Evolutionary conservation across 495 filamentous ascomycete species (phyloP), one percentile per base, ranked within the genome.

Genomic region (Clavariopsis aquatica): DNA sequence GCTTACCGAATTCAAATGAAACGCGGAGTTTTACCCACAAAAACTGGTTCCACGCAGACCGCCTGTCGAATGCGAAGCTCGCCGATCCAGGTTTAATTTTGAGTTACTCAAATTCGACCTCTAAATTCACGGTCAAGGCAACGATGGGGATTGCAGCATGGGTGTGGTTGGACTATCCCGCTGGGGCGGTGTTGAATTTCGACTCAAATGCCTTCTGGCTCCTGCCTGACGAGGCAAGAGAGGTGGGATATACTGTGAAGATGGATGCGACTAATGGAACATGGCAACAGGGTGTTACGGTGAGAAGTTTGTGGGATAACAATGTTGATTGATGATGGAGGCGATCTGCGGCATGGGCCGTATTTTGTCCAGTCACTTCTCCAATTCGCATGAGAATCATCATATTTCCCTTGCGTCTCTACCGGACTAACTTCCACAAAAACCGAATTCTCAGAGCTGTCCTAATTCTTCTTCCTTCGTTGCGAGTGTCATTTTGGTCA

Each of bases 291-390:
- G 77, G 73, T 26, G 85, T 89, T 3, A 83, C 81, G 2, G 84
- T 84, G 52, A 74, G 75, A 49, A 89, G 87, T 70, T 74, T 90
- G 46, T 89, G 85, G 84, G 80, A 90, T 72, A 83, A 87, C 73
- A 85, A 81, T 2, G 65, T 79, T 51, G 59, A 62, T 31, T 68
- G 53, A 66, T 10, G 5, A 31, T 43, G 24, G 28, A 49, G n/a
- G 59, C 4, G 15, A 23, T 28, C 12, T 34, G n/a, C n/a, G 31
- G 31, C 12, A 12, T 6, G 12, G 31, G 31, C 31, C 31, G 31
- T 34, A 5, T 34, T 5, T 12, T n/a, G n/a, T n/a, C n/a, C n/a
- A n/a, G n/a, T n/a, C n/a, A n/a, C n/a, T n/a, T n/a, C n/a, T n/a
- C n/a, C n/a, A n/a, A n/a, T n/a, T n/a, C n/a, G n/a, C n/a, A n/a